A percentile compares a stretch with the other conserved stretches of the same genome.
Conservation (phyloP, 352 stramenopile genomes). For the Globisporangium acanthophoron region DNA sequence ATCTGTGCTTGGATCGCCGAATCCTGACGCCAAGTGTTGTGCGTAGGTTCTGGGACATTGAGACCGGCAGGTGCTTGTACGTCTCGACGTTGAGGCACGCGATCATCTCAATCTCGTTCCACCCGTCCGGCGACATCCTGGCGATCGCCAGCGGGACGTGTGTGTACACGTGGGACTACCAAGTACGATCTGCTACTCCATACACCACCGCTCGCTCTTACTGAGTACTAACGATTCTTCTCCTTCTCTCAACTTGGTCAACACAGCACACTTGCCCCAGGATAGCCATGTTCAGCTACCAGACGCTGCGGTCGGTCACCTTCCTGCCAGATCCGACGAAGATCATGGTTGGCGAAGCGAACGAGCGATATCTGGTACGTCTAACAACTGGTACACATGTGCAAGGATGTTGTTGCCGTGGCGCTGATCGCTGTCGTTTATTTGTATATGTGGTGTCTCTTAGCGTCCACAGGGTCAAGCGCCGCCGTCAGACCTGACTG, state of each 20-base stretch:
- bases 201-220: not conserved
- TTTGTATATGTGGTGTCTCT: conserved; percentile 1
- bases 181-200: conserved; percentile 30
- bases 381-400: not conserved
- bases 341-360: conserved; percentile 94
- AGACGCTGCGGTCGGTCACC: conserved; percentile 91
- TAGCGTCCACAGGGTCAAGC: conserved; percentile 72
- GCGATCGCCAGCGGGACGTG: conserved; percentile 93
- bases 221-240: not conserved
- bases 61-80: conserved; percentile 89
- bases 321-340: conserved; percentile 89
- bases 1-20: not conserved
- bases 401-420: not conserved
- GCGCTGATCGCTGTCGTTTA: not conserved
- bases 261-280: conserved; percentile 66
- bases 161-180: conserved; percentile 95
- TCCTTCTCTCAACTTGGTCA: not conserved
- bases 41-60: conserved; percentile 83
- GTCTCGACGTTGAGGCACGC: conserved; percentile 91
- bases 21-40: not conserved
- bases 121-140: conserved; percentile 91
- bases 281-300: conserved; percentile 87
- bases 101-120: conserved; percentile 97
- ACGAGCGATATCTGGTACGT: conserved; percentile 83
- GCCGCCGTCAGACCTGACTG: conserved; percentile 84